phyloP scores from a whole-genome alignment of 1,284 basidiomycete genomes.

The Athelia sp. region DNA sequence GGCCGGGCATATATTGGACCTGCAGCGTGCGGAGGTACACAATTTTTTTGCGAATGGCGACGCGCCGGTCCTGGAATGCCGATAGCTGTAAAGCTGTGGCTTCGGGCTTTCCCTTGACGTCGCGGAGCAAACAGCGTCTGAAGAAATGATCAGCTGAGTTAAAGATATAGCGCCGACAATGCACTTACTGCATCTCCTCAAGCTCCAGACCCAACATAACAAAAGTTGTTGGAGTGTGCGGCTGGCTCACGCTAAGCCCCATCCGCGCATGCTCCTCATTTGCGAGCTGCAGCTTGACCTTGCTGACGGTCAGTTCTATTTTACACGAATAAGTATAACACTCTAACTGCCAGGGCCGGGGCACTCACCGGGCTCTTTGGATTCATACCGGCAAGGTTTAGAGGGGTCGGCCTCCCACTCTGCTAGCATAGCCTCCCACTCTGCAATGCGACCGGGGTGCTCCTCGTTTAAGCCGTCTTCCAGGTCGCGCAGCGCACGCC shows the following conservation, averaged over 20 bases:
- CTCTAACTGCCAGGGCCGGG: background rate
- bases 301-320: background rate
- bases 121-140: background rate
- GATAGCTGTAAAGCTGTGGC: background rate
- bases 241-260: background rate
- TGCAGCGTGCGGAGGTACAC: background rate
- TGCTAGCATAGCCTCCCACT: constrained; percentile 2
- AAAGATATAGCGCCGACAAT: background rate
- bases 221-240: constrained; percentile 6
- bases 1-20: background rate
- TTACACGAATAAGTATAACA: no score
- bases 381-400: constrained; percentile 5
- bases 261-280: constrained; percentile 3
- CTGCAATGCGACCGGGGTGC: background rate
- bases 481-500: no score
- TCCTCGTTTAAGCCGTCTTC: background rate
- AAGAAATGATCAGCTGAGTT: background rate
- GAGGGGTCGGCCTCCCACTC: constrained; percentile 3
- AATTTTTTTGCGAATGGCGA: background rate
- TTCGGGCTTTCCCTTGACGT: background rate
- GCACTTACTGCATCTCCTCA: constrained; percentile 9
- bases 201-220: constrained; percentile 1
- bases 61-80: background rate
- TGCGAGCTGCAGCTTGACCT: background rate
- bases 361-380: background rate